Evolutionary conservation across 2,329 filamentous ascomycete species (phyloP).

Genomic region (Stenocarpella maydis): DNA sequence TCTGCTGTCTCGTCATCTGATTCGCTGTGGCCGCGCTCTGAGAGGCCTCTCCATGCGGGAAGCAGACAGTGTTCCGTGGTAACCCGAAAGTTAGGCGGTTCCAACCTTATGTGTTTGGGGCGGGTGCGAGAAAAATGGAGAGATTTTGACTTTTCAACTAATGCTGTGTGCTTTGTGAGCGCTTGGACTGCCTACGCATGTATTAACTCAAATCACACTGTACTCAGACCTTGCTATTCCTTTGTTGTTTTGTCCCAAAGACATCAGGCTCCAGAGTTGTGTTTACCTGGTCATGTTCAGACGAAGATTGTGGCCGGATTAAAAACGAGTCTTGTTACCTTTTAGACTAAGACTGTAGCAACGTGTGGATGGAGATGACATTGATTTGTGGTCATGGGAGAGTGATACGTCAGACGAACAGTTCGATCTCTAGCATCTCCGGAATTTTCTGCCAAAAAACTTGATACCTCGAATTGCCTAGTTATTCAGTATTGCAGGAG

Average conservation of each 20-base stretch:
- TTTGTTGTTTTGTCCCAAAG: neutral
- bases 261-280: neutral
- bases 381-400: neutral
- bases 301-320: too few relatives aligned
- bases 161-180: neutral
- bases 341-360: neutral
- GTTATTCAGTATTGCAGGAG: too few relatives aligned
- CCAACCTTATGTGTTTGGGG: neutral
- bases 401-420: neutral
- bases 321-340: too few relatives aligned
- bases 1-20: neutral
- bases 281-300: neutral
- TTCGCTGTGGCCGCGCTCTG: neutral
- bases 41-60: neutral
- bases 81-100: neutral
- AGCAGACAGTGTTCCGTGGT: neutral
- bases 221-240: neutral
- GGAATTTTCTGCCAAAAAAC: too few relatives aligned
- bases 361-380: neutral
- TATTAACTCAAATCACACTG: neutral
- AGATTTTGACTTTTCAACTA: slow-evolving; percentile 18
- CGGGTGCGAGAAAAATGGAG: neutral
- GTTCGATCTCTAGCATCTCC: too few relatives aligned
- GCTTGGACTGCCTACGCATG: neutral
- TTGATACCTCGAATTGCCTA: too few relatives aligned